Conservation (phyloP, 169 alveolate species). For the Plasmodium relictum region DNA sequence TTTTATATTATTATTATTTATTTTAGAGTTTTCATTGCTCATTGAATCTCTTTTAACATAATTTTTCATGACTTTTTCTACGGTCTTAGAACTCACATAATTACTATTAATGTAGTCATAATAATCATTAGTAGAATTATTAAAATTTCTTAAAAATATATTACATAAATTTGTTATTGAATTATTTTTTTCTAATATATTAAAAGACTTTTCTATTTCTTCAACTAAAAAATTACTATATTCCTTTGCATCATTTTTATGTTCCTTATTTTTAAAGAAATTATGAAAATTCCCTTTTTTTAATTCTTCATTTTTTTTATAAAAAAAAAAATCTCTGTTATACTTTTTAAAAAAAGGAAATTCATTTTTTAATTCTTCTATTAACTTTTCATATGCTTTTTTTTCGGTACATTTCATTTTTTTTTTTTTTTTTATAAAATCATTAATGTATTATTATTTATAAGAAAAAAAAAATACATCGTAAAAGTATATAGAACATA, state of each 20-base stretch:
- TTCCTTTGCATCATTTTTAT: slow-evolving; percentile 16
- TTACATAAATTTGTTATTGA: slow-evolving; percentile 41
- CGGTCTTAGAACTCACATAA: slow-evolving; percentile 21
- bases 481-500: too few species aligned
- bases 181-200: slow-evolving; percentile 34
- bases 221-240: slow-evolving; percentile 22
- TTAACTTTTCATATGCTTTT: slow-evolving; percentile 28
- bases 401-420: slow-evolving; percentile 46
- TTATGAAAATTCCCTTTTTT: background rate
- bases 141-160: slow-evolving; percentile 37
- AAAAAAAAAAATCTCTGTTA: slow-evolving; percentile 50
- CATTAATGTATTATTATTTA: too few species aligned
- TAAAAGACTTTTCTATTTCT: slow-evolving; percentile 47
- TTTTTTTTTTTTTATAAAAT: slow-evolving; percentile 1
- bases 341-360: slow-evolving; percentile 55
- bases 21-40: background rate
- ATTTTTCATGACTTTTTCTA: slow-evolving; percentile 10
- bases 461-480: too few species aligned
- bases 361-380: slow-evolving; percentile 57
- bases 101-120: slow-evolving; percentile 42
- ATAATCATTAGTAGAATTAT: slow-evolving; percentile 27
- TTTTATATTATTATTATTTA: background rate
- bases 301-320: slow-evolving; percentile 21
- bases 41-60: background rate
- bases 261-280: slow-evolving; percentile 13